Conservation (phyloP, 768 basidiomycete species). For the Imleria badia region DNA sequence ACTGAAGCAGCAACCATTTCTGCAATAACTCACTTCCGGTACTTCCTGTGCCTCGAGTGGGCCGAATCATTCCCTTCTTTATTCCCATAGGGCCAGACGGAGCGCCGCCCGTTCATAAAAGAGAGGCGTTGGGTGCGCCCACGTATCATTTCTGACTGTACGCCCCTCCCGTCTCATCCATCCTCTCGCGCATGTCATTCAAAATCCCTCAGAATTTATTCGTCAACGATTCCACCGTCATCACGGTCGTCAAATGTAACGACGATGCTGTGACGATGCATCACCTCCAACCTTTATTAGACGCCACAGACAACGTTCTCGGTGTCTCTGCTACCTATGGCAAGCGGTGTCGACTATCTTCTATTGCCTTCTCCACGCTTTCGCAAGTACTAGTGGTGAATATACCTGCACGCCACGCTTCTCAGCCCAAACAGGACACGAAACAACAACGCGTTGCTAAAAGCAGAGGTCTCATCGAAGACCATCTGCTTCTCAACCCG, state of each 20-base stretch:
- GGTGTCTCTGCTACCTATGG: slow-evolving; percentile 48
- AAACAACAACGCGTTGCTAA: not conserved
- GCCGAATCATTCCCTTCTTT: not conserved
- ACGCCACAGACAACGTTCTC: slow-evolving; percentile 24
- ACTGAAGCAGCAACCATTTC: not conserved
- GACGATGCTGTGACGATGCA: slow-evolving; percentile 24
- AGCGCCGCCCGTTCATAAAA: slow-evolving; percentile 11
- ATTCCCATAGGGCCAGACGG: not conserved
- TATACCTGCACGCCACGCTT: slow-evolving; percentile 18
- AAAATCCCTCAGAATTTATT: slow-evolving; percentile 37
- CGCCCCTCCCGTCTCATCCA: not conserved
- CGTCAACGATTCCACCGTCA: slow-evolving; percentile 17
- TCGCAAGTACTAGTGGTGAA: slow-evolving; percentile 37
- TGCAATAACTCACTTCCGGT: not conserved
- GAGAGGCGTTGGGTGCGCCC: not conserved
- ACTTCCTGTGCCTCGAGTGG: slow-evolving; percentile 12
- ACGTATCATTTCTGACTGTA: not conserved
- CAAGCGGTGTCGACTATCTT: slow-evolving; percentile 32
- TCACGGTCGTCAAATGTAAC: slow-evolving; percentile 31
- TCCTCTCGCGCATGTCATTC: slow-evolving; percentile 16
- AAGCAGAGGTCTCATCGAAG: slow-evolving; percentile 28
- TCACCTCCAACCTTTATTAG: slow-evolving; percentile 31
- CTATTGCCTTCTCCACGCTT: slow-evolving; percentile 41
- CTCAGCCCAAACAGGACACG: not conserved
- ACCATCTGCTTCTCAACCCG: slow-evolving; percentile 32